phyloP scores from a whole-genome alignment of 331 rosid species.

The Quercus tomentella region DNA sequence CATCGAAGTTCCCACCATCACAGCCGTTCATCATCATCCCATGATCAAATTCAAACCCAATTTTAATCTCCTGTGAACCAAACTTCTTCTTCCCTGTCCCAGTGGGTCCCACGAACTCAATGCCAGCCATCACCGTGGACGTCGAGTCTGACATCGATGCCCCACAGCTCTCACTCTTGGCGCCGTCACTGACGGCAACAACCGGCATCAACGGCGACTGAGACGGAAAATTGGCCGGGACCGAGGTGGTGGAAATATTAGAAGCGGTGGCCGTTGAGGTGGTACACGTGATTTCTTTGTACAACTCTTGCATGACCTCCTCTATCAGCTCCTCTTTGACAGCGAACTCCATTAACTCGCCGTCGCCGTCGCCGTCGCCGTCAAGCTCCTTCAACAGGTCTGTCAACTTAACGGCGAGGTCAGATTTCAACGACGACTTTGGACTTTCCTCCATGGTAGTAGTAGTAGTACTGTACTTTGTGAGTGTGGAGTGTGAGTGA shows the following conservation, averaged over 20 bases:
- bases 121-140: constrained; percentile 47
- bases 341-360: constrained; percentile 9
- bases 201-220: neutral
- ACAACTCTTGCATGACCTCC: constrained; percentile 43
- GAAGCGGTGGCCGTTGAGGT: no score
- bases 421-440: neutral
- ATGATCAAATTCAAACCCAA: neutral
- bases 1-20: constrained; percentile 24
- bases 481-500: neutral
- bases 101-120: constrained; percentile 3
- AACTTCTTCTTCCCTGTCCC: neutral
- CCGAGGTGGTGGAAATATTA: no score
- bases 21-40: constrained; percentile 22
- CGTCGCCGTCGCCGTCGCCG: neutral
- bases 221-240: neutral
- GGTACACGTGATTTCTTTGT: constrained; percentile 22
- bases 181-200: neutral
- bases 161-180: constrained; percentile 41
- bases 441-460: constrained; percentile 15
- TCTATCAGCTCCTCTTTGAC: constrained; percentile 30
- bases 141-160: constrained; percentile 37
- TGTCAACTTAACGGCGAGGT: neutral
- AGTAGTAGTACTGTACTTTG: neutral
- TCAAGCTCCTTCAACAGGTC: constrained; percentile 11
- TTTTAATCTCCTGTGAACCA: neutral